Evolutionary conservation across 1,284 basidiomycete genomes (phyloP).

Genomic region (Ceratobasidium sp.): DNA sequence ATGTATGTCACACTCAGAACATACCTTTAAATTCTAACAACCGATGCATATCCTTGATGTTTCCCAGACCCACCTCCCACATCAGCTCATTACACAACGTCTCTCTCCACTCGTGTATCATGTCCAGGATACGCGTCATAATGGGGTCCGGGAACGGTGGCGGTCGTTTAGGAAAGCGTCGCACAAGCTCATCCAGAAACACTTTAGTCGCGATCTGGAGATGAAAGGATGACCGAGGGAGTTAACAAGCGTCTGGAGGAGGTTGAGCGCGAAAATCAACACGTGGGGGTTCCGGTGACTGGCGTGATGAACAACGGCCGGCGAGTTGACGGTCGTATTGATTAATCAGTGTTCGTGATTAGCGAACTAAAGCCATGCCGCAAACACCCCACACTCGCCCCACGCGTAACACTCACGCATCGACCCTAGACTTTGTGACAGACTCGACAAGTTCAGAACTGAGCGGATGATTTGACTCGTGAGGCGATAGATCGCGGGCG

Average conservation of each 20-base stretch:
- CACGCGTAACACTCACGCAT: conserved; percentile 75
- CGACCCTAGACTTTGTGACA: conserved; percentile 96
- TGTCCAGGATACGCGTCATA: conserved; percentile 94
- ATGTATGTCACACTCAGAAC: conserved; percentile 44
- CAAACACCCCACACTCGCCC: neutral
- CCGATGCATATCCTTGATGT: conserved; percentile 98
- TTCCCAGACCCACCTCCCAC: conserved; percentile 94
- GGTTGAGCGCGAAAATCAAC: conserved; percentile 74
- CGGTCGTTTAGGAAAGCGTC: conserved; percentile 96
- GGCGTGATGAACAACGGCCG: conserved; percentile 83
- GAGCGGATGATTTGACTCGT: conserved; percentile 91
- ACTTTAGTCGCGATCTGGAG: conserved; percentile 99
- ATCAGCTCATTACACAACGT: conserved; percentile 91
- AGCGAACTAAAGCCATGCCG: neutral
- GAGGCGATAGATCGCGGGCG: conserved; percentile 89
- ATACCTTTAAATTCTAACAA: conserved; percentile 92
- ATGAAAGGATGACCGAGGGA: no score
- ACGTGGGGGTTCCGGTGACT: conserved; percentile 94
- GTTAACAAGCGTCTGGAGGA: no score
- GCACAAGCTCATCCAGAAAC: conserved; percentile 98
- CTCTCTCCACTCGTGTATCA: conserved; percentile 97
- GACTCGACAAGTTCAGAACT: conserved; percentile 95
- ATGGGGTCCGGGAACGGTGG: conserved; percentile 95
- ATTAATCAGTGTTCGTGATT: conserved; percentile 29
- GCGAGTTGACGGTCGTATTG: conserved; percentile 71